Percentiles rank a stretch among this genome's conserved stretches.
These are phyloP conservation scores for Emydomyces testavorans DNA, from an alignment of 2,329 filamentous ascomycete species.

Conservation along the genomic window DNA sequence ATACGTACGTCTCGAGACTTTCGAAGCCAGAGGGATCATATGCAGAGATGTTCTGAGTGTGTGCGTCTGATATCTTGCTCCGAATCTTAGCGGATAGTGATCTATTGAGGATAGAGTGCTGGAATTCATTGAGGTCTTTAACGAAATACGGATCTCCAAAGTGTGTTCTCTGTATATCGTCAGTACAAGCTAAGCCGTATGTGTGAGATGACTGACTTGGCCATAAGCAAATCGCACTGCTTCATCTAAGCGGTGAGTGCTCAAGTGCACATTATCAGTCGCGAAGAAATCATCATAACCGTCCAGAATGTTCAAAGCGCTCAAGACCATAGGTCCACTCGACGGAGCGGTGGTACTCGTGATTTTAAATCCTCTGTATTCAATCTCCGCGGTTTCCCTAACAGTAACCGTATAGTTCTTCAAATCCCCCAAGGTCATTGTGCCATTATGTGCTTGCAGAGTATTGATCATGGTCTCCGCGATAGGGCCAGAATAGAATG, in stretches of 20 bases:
- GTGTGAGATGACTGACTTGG: conserved; percentile 24
- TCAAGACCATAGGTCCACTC: conserved; percentile 63
- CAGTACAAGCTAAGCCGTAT: background rate
- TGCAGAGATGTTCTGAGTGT: conserved; percentile 57
- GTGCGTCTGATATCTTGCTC: conserved; percentile 56
- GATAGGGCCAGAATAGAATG: conserved; percentile 62
- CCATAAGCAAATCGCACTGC: conserved; percentile 84
- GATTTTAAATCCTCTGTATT: conserved; percentile 60
- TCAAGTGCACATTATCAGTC: conserved; percentile 49
- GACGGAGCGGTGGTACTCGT: conserved; percentile 58
- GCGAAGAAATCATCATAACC: conserved; percentile 57
- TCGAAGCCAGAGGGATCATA: conserved; percentile 63
- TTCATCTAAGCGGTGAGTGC: conserved; percentile 73
- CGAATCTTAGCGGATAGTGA: conserved; percentile 50
- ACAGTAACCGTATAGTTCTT: conserved; percentile 58
- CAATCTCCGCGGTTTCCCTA: conserved; percentile 51
- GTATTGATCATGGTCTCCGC: conserved; percentile 61
- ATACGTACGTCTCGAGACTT: conserved; percentile 47
- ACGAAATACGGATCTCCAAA: conserved; percentile 77
- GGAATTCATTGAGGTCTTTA: conserved; percentile 48
- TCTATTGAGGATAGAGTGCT: conserved; percentile 55
- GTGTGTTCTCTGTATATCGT: conserved; percentile 46
- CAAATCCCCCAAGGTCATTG: conserved; percentile 71
- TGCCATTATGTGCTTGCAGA: conserved; percentile 61
- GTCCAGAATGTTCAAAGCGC: conserved; percentile 70